Evolutionary conservation across 2,329 filamentous ascomycete genomes (phyloP), one percentile per base, ranked within the genome.

Genomic region (Aspergillus pseudotamarii): DNA sequence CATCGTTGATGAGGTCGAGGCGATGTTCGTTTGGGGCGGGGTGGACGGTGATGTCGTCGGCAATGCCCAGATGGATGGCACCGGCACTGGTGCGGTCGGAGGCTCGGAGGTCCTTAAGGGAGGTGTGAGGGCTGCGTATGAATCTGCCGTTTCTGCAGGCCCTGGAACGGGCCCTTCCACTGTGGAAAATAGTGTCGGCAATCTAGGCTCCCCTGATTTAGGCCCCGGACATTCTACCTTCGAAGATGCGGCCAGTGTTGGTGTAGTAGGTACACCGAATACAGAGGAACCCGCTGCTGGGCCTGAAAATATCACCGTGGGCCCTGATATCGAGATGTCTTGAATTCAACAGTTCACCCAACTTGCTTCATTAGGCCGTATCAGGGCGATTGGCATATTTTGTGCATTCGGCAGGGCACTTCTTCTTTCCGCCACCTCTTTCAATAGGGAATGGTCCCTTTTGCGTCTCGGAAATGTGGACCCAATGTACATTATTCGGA

Each of bases 1-100:
- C 77, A 86, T 99, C 59, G 85, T 98, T 36, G 95, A 99, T 73
- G 95, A 99, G 79, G 91, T 96, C 56, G 93, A 96, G 62, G 78
- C 78, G 11, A 76, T 78, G 74, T 80, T 95, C 92, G 80, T 96
- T 88, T 89, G 77, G 74, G 76, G 78, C n/a, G 74, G 72, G 32
- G 68, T 76, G 19, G 74, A 78, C 34, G 73, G 73, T 34, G 71
- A 75, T 58, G 66, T 77, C 53, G 72, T 77, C 55, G 68, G 68
- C n/a, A 73, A 72, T 43, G 66, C 68, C 6, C 69, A 69, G 23
- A 46, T 73, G 2, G 71, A 73, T 57, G 71, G 65, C 21, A 62
- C 71, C 30, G 69, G 66, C 8, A 62, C 71, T 56, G 72, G 66
- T 19, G 73, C 66, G 41, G 69, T 77, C 23, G 73, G 74, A 28